Conservation (phyloP, 805 yeast genomes). For the Zygosaccharomyces siamensis region DNA sequence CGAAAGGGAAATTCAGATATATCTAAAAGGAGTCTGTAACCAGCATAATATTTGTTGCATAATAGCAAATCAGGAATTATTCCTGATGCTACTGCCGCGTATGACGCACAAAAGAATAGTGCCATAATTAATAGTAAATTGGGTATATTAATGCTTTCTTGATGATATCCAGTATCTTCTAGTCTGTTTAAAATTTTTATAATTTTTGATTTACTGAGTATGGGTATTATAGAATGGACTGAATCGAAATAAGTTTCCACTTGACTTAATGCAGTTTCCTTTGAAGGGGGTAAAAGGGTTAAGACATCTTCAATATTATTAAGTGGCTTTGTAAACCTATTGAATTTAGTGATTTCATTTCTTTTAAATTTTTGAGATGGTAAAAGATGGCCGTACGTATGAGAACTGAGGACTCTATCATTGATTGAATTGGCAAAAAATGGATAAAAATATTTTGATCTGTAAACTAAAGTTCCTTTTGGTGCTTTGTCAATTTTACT, state of each 20-base stretch:
- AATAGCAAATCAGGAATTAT: constrained; percentile 20
- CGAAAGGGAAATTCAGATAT: constrained; percentile 20
- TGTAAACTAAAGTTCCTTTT: constrained; percentile 14
- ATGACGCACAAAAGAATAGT: constrained; percentile 24
- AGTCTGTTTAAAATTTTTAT: constrained; percentile 6
- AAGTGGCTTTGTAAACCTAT: constrained; percentile 7
- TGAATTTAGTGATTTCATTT: constrained; percentile 23
- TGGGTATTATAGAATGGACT: constrained; percentile 29
- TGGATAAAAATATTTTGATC: constrained; percentile 25
- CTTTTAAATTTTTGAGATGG: constrained; percentile 13
- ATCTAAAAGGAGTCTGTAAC: constrained; percentile 18
- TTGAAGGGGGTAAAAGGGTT: constrained; percentile 18
- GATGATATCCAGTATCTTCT: constrained; percentile 4
- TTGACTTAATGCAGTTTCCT: constrained; percentile 14
- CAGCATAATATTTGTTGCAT: constrained; percentile 25
- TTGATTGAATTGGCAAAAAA: constrained; percentile 24
- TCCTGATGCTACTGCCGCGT: constrained; percentile 26
- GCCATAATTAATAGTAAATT: constrained; percentile 19
- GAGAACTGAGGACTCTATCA: constrained; percentile 18
- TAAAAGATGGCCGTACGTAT: constrained; percentile 7
- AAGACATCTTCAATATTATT: constrained; percentile 17
- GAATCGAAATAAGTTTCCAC: constrained; percentile 22
- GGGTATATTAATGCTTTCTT: constrained; percentile 8
- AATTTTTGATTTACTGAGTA: constrained; percentile 15
- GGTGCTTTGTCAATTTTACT: constrained; percentile 3